Conservation (phyloP, 2,329 filamentous ascomycete genomes). For the Venturia aucupariae region DNA sequence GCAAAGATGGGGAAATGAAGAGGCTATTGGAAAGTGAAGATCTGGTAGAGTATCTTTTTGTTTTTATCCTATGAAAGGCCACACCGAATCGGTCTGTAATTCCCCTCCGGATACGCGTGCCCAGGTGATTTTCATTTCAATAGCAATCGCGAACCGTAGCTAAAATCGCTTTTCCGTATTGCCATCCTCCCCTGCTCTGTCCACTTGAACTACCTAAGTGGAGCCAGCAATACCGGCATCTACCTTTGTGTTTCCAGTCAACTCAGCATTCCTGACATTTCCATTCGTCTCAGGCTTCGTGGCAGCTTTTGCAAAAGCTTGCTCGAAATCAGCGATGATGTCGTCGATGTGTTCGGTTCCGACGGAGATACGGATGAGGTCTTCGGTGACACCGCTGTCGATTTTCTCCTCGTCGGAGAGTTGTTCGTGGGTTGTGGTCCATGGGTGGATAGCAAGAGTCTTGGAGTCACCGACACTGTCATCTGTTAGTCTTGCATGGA, state of each 20-base stretch:
- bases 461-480: slow-evolving; percentile 77
- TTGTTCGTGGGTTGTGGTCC: slow-evolving; percentile 93
- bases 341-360: slow-evolving; percentile 96
- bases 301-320: slow-evolving; percentile 61
- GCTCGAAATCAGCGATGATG: slow-evolving; percentile 91
- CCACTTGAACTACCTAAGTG: neutral
- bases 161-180: neutral
- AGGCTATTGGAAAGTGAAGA: too few species aligned
- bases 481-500: neutral
- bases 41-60: too few species aligned
- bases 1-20: too few species aligned
- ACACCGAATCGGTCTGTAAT: neutral
- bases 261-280: slow-evolving; percentile 16
- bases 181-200: neutral
- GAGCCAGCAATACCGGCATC: slow-evolving; percentile 8
- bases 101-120: neutral
- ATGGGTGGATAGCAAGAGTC: slow-evolving; percentile 89
- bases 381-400: slow-evolving; percentile 76
- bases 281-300: slow-evolving; percentile 34
- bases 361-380: slow-evolving; percentile 89
- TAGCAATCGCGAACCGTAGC: neutral
- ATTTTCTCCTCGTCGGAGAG: slow-evolving; percentile 71
- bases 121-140: neutral
- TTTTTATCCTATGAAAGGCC: too few species aligned
- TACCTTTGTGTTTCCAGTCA: neutral